Percentiles rank a stretch among this genome's conserved stretches.
These are phyloP conservation scores for sunflower (Helianthus annuus) DNA, from an alignment of 129 eudicot genomes.

Conservation along the genomic window DNA sequence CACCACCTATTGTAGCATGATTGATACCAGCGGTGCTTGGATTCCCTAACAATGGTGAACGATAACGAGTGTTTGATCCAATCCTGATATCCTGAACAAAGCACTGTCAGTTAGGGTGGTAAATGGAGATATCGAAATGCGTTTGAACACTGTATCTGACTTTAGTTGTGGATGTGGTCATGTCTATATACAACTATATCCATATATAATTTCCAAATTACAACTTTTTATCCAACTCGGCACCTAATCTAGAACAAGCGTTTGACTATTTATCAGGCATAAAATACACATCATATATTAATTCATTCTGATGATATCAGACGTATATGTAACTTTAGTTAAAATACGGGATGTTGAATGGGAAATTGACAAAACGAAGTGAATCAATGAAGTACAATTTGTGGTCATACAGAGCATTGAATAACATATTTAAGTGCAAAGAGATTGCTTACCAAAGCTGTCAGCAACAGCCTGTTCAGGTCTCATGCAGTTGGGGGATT, in stretches of 20 bases:
- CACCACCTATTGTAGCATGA: conserved; percentile 36
- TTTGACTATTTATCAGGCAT: neutral
- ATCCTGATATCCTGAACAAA: too few relatives aligned
- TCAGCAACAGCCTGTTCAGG: conserved; percentile 36
- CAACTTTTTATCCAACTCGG: neutral
- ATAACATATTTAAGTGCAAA: neutral
- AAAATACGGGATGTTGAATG: neutral
- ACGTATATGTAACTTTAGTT: neutral
- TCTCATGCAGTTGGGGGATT: conserved; percentile 36
- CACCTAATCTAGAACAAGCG: too few relatives aligned
- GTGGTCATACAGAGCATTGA: neutral
- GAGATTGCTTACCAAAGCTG: conserved; percentile 46
- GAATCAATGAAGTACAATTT: neutral
- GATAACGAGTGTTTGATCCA: conserved; percentile 37
- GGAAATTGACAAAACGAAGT: neutral
- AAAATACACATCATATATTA: neutral
- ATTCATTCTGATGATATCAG: neutral
- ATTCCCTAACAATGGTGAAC: conserved; percentile 37
- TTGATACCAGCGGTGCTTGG: conserved; percentile 33
- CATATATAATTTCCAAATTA: too few relatives aligned
- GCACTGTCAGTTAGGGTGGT: too few relatives aligned
- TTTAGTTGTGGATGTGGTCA: too few relatives aligned
- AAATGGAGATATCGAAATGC: neutral
- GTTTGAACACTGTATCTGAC: too few relatives aligned
- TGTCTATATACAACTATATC: neutral